Conservation (phyloP, 2,329 filamentous ascomycete genomes). For the Phialophora tarda region DNA sequence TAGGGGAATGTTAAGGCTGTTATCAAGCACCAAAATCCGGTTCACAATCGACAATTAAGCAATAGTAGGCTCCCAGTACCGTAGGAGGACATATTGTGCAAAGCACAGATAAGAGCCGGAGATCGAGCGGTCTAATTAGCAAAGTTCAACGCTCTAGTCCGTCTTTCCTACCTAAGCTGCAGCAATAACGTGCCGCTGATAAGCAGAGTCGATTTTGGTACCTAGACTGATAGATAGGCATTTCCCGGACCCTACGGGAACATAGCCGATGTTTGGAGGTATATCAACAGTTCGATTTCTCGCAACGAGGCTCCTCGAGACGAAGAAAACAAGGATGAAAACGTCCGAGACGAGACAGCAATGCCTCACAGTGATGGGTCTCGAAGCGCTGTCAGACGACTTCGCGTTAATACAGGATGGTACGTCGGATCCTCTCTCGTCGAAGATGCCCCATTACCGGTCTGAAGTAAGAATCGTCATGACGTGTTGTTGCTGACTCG, state of each 20-base stretch:
- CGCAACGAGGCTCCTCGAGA: background rate
- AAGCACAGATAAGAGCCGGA: background rate
- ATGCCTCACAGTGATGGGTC: background rate
- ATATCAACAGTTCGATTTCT: background rate
- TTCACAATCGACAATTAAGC: background rate
- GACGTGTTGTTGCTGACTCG: background rate
- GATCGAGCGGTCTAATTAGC: background rate
- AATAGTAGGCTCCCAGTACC: background rate
- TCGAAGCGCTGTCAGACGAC: background rate
- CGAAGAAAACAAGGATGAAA: background rate
- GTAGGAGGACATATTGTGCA: background rate
- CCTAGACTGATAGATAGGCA: background rate
- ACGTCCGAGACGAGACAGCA: background rate
- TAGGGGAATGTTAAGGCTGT: background rate
- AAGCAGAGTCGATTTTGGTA: background rate
- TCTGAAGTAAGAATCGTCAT: background rate
- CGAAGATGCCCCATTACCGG: background rate
- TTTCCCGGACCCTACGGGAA: background rate
- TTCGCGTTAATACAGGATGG: background rate
- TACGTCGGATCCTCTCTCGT: background rate
- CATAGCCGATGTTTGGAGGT: background rate
- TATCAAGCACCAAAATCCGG: background rate
- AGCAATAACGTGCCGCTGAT: background rate
- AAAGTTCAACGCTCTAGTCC: background rate
- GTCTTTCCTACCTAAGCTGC: background rate